Conservation (phyloP, 164 flowering plant species). For the Chimonanthus salicifolius region DNA sequence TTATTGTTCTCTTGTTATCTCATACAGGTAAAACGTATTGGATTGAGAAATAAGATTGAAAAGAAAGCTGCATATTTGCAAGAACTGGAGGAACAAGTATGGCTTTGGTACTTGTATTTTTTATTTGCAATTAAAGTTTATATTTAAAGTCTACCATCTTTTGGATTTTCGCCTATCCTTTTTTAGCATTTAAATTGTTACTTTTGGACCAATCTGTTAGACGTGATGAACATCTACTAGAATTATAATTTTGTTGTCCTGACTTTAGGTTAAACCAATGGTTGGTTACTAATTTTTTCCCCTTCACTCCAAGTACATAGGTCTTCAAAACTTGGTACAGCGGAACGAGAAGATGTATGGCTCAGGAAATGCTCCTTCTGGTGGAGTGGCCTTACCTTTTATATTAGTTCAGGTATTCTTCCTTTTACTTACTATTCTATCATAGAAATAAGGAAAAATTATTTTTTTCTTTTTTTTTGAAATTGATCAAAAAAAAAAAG, state of each 20-base stretch:
- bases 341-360: conserved; percentile 17
- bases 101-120: background rate
- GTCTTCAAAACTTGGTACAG: conserved; percentile 17
- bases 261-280: background rate
- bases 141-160: too few species aligned
- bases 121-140: too few species aligned
- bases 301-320: conserved; percentile 13
- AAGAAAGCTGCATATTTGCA: conserved; percentile 88
- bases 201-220: background rate
- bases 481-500: too few species aligned
- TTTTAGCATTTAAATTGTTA: background rate
- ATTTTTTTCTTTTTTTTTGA: too few species aligned
- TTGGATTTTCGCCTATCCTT: too few species aligned
- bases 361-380: conserved; percentile 13
- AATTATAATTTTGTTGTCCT: too few species aligned
- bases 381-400: conserved; percentile 26
- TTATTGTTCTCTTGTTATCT: background rate
- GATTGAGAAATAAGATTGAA: conserved; percentile 59
- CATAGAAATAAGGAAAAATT: too few species aligned
- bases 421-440: background rate
- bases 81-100: conserved; percentile 92
- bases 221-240: background rate
- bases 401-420: conserved; percentile 28
- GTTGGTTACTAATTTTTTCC: background rate
- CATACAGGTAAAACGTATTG: conserved; percentile 59